phyloP scores from a whole-genome alignment of 768 basidiomycete species.

The Pleurotus giganteus region DNA sequence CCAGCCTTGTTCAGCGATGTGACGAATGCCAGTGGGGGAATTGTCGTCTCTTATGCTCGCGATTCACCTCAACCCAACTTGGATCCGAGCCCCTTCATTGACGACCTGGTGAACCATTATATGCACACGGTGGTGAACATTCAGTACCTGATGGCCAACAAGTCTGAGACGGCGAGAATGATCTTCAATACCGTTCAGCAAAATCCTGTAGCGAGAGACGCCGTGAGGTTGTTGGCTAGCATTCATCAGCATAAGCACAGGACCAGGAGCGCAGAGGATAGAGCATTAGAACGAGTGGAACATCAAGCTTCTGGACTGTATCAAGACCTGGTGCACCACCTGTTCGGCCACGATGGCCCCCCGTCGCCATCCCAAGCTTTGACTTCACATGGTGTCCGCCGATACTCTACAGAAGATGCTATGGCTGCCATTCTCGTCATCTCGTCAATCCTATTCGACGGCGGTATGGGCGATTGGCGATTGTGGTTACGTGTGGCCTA shows the following conservation, averaged over 20 bases:
- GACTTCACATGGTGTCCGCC: background rate
- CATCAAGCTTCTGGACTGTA: conserved; percentile 17
- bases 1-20: background rate
- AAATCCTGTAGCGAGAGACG: conserved; percentile 44
- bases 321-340: conserved; percentile 16
- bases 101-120: conserved; percentile 43
- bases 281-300: background rate
- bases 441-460: conserved; percentile 75
- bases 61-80: background rate
- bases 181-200: conserved; percentile 50
- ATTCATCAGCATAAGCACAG: conserved; percentile 37
- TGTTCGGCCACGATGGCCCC: conserved; percentile 24
- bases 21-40: background rate
- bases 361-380: background rate
- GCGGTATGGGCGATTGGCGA: conserved; percentile 70
- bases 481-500: conserved; percentile 63
- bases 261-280: conserved; percentile 13
- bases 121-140: conserved; percentile 59
- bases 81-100: conserved; percentile 14
- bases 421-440: conserved; percentile 77
- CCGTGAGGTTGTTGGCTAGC: conserved; percentile 61
- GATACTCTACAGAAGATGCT: conserved; percentile 52
- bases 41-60: background rate
- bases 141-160: conserved; percentile 70
- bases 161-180: conserved; percentile 37